These are phyloP conservation scores for Solanum ossicruentum DNA, from an alignment of 257 asterid genomes.

Conservation along the genomic window DNA sequence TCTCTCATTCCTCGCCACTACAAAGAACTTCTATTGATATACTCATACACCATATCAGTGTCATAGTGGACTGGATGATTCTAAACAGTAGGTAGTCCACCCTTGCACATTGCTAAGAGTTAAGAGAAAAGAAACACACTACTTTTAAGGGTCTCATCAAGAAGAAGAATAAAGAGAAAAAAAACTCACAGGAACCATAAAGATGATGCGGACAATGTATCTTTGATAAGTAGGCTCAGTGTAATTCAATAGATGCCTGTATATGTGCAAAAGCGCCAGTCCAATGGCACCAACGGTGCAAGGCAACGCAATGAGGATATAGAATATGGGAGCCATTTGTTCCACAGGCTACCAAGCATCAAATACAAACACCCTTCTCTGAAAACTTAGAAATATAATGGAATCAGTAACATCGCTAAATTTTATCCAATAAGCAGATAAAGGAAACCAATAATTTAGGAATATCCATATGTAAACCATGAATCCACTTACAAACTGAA, in stretches of 20 bases:
- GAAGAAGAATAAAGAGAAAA: neutral
- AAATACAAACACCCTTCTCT: neutral
- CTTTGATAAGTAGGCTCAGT: conserved; percentile 95
- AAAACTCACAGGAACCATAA: conserved; percentile 94
- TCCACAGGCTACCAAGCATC: neutral
- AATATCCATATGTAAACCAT: neutral
- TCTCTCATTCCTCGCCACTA: neutral
- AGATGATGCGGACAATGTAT: conserved; percentile 90
- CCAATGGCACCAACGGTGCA: conserved; percentile 77
- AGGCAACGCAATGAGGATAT: conserved; percentile 75
- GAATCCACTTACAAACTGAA: neutral
- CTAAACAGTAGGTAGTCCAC: neutral
- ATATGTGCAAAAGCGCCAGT: conserved; percentile 63
- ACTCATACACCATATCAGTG: neutral
- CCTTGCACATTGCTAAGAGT: neutral
- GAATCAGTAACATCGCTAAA: neutral
- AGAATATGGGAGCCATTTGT: conserved; percentile 70
- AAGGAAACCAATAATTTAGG: neutral
- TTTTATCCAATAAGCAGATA: neutral
- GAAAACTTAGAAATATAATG: neutral
- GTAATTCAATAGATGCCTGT: conserved; percentile 84
- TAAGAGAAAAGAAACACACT: neutral
- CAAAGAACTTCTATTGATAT: neutral
- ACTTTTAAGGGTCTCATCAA: neutral
- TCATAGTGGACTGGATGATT: neutral